phyloP scores from a whole-genome alignment of 169 alveolate genomes.

The Blepharisma undulans region DNA sequence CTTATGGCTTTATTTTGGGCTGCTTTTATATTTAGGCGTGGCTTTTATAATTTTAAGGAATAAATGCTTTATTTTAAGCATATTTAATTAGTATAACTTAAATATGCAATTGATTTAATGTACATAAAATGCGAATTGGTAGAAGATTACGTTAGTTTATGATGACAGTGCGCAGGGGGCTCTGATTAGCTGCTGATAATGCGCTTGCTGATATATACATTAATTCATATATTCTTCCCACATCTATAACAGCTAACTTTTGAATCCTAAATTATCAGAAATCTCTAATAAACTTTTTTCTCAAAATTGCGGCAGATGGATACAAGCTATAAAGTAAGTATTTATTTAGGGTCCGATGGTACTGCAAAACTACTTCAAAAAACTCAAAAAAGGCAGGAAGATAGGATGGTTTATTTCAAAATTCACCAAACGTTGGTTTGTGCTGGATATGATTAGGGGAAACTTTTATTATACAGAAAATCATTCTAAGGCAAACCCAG shows the following conservation, averaged over 20 bases:
- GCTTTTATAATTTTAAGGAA: not conserved
- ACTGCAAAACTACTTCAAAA: not conserved
- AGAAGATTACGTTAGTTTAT: not conserved
- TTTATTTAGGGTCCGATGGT: not conserved
- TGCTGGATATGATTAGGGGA: not conserved
- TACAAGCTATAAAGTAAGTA: not conserved
- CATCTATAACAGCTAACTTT: not conserved
- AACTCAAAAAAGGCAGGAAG: not conserved
- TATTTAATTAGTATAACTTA: too few relatives aligned
- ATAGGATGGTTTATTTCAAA: not conserved
- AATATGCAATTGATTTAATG: not conserved
- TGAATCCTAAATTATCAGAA: not conserved
- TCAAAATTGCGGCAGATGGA: not conserved
- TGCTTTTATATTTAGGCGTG: not conserved
- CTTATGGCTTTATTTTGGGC: not conserved
- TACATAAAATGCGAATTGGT: not conserved
- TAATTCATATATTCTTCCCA: not conserved
- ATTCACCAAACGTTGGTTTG: constrained; percentile 14
- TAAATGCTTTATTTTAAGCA: not conserved
- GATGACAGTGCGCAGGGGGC: not conserved
- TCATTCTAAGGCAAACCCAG: not conserved
- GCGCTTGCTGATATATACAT: not conserved
- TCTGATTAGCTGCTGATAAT: not conserved
- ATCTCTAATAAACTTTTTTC: not conserved
- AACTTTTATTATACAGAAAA: not conserved